Evolutionary conservation across 1,139 yeast genomes (phyloP).

Genomic region (Suhomyces kunorum): DNA sequence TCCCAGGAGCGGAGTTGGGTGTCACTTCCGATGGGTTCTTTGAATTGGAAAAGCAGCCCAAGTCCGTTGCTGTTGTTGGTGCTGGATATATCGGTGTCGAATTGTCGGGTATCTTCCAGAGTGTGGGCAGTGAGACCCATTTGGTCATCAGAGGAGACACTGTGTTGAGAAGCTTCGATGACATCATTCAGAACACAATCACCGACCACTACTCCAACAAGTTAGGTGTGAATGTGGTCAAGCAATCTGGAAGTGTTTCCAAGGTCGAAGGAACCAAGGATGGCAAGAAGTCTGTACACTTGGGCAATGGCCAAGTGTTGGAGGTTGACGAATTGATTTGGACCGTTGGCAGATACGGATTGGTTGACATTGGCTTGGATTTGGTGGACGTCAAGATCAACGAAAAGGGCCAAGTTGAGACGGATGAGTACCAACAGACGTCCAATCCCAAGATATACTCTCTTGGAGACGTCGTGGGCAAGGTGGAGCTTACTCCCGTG

Average conservation of each 20-base stretch:
- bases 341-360: slow-evolving; percentile 90
- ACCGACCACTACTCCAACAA: slow-evolving; percentile 77
- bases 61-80: slow-evolving; percentile 91
- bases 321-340: slow-evolving; percentile 83
- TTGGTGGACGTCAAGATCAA: slow-evolving; percentile 69
- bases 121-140: slow-evolving; percentile 85
- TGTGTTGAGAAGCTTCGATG: slow-evolving; percentile 85
- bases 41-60: slow-evolving; percentile 76
- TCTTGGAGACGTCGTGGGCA: slow-evolving; percentile 91
- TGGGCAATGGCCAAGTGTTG: slow-evolving; percentile 54
- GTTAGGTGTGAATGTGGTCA: slow-evolving; percentile 77
- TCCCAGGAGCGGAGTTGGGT: slow-evolving; percentile 83
- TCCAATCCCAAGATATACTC: slow-evolving; percentile 72
- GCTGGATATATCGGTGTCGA: slow-evolving; percentile 98
- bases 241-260: slow-evolving; percentile 55
- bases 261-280: slow-evolving; percentile 60
- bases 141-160: slow-evolving; percentile 88
- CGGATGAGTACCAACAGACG: slow-evolving; percentile 87
- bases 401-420: slow-evolving; percentile 59
- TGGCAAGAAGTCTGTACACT: slow-evolving; percentile 63
- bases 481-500: slow-evolving; percentile 92
- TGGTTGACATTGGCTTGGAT: slow-evolving; percentile 73
- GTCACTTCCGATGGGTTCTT: slow-evolving; percentile 92
- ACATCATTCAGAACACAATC: slow-evolving; percentile 71
- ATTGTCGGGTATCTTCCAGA: slow-evolving; percentile 89